phyloP scores from a whole-genome alignment of 768 basidiomycete species.

The Podaxis mareebaensis region DNA sequence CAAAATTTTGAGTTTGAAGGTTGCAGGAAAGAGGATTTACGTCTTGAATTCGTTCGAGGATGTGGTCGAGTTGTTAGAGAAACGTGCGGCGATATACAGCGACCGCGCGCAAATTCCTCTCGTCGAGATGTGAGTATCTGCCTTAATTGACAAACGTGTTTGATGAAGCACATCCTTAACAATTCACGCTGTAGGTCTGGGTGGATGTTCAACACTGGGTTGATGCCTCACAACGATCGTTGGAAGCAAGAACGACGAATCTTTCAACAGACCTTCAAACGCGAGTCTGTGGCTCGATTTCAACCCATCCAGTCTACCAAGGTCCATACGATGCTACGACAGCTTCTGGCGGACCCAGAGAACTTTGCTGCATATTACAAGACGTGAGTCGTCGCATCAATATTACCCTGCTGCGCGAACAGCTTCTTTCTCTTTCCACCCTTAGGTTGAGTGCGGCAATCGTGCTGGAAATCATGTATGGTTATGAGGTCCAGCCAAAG shows the following conservation, averaged over 20 bases:
- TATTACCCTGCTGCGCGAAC: not conserved
- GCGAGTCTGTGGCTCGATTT: conserved; percentile 1
- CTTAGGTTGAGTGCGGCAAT: conserved; percentile 6
- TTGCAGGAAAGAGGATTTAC: conserved; percentile 1
- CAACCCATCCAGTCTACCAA: conserved; percentile 2
- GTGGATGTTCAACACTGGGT: conserved; percentile 13
- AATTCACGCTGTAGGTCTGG: not conserved
- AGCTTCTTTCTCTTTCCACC: not conserved
- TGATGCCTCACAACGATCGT: conserved; percentile 8
- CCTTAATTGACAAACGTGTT: not conserved
- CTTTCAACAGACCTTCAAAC: conserved; percentile 11
- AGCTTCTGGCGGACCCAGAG: conserved; percentile 3
- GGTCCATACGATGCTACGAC: conserved; percentile 4
- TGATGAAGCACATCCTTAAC: not conserved
- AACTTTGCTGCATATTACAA: conserved; percentile 9
- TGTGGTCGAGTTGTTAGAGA: conserved; percentile 10
- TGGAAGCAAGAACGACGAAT: conserved; percentile 6
- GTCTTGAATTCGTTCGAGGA: conserved; percentile 6
- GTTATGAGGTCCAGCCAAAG: conserved; percentile 26
- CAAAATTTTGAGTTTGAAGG: conserved; percentile 2
- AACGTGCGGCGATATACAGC: conserved; percentile 7
- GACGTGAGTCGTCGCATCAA: not conserved
- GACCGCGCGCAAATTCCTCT: conserved; percentile 1
- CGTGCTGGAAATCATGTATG: conserved; percentile 31
- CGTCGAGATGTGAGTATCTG: not conserved